Conservation (phyloP, 192 early-diverging fungal genomes). For the Podila epigama region DNA sequence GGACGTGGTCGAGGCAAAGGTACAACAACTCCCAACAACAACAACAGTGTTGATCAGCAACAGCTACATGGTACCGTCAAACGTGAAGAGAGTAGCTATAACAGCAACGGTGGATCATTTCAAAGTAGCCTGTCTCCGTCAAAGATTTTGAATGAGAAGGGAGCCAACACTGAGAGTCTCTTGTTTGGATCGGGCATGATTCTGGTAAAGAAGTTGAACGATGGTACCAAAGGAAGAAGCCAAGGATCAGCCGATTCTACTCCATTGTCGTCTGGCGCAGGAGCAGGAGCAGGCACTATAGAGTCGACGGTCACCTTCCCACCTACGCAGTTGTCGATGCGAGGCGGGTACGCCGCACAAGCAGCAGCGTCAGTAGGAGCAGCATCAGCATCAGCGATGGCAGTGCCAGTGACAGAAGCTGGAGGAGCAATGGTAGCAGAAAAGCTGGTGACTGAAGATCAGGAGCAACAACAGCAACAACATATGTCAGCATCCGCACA, state of each 20-base stretch:
- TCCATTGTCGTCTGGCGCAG: neutral
- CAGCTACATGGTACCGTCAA: neutral
- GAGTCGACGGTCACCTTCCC: neutral
- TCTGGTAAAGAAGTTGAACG: slow-evolving; percentile 24
- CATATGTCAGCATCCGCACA: too few relatives aligned
- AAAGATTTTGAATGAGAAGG: neutral
- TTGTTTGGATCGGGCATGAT: slow-evolving; percentile 40
- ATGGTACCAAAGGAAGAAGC: neutral
- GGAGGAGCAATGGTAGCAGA: too few relatives aligned
- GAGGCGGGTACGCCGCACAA: neutral
- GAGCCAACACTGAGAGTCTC: slow-evolving; percentile 8
- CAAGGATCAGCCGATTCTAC: too few relatives aligned
- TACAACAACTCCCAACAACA: neutral
- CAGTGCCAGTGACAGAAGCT: too few relatives aligned
- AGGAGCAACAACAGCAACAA: too few relatives aligned
- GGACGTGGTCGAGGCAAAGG: neutral
- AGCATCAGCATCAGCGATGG: neutral
- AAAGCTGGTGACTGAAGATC: too few relatives aligned
- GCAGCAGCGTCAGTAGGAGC: neutral
- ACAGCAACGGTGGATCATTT: neutral
- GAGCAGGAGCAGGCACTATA: neutral
- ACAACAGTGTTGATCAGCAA: neutral
- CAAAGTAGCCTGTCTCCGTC: neutral
- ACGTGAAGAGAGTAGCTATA: neutral
- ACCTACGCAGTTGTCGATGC: neutral